Evolutionary conservation across 2,329 filamentous ascomycete genomes (phyloP).

Genomic region (Apiospora pterosperma): DNA sequence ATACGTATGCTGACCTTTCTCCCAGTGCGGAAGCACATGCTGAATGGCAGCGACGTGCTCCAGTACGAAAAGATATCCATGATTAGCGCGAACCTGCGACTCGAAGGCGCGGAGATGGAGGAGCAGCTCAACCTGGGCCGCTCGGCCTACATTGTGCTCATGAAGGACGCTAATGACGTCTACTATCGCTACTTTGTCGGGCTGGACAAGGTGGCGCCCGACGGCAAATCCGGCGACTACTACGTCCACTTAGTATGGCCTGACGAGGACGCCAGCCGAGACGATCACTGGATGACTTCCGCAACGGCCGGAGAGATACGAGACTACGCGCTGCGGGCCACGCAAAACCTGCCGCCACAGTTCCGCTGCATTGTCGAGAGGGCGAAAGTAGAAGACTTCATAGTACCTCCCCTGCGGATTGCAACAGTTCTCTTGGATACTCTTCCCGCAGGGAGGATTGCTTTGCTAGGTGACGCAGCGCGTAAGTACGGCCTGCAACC

Average conservation of each 20-base stretch:
- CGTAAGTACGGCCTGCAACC: conserved; percentile 10
- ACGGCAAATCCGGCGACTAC: conserved; percentile 20
- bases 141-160: conserved; percentile 20
- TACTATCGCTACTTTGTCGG: conserved; percentile 17
- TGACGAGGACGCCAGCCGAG: neutral
- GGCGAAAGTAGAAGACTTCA: conserved; percentile 9
- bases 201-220: conserved; percentile 15
- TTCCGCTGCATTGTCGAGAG: conserved; percentile 16
- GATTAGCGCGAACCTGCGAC: conserved; percentile 23
- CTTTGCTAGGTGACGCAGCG: conserved; percentile 17
- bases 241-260: conserved; percentile 18
- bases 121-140: conserved; percentile 28
- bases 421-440: conserved; percentile 10
- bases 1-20: neutral
- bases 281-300: conserved; percentile 63
- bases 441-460: conserved; percentile 14
- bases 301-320: conserved; percentile 50
- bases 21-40: conserved; percentile 26
- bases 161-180: conserved; percentile 13
- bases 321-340: conserved; percentile 28
- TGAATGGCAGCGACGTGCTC: conserved; percentile 23
- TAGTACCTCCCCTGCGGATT: conserved; percentile 3
- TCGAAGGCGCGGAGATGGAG: conserved; percentile 23
- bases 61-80: conserved; percentile 20
- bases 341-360: conserved; percentile 11